Percentiles rank a stretch among this genome's conserved stretches.
Evolutionary conservation across 2,329 filamentous ascomycete species (phyloP).

Genomic region (Penicillium sp.): DNA sequence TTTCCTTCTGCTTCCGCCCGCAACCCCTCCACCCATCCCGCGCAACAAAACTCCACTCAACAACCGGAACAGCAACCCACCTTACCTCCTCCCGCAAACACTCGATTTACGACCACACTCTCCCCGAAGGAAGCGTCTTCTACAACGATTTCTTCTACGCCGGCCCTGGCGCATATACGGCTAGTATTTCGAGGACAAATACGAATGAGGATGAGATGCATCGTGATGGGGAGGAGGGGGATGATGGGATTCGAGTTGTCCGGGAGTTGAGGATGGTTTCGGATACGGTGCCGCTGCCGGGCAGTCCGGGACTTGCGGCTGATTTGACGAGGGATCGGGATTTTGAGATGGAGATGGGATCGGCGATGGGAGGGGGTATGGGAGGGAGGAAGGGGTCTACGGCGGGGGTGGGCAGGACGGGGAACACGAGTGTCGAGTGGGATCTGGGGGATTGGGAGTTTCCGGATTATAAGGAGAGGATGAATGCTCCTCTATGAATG

Average conservation of each 20-base stretch:
- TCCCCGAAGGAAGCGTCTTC: constrained; percentile 14
- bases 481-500: constrained; percentile 24
- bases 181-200: constrained; percentile 28
- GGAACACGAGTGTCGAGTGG: constrained; percentile 17
- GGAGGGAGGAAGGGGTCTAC: neutral
- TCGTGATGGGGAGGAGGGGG: constrained; percentile 13
- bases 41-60: constrained; percentile 12
- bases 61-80: constrained; percentile 2
- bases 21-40: constrained; percentile 14
- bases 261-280: constrained; percentile 30
- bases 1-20: constrained; percentile 26
- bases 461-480: constrained; percentile 25
- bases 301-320: neutral
- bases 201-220: constrained; percentile 11
- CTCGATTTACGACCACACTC: constrained; percentile 7
- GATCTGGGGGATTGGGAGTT: constrained; percentile 27
- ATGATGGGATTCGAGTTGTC: constrained; percentile 32
- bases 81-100: constrained; percentile 13
- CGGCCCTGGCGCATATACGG: constrained; percentile 21
- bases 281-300: constrained; percentile 8
- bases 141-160: constrained; percentile 22
- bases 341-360: constrained; percentile 10
- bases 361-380: neutral
- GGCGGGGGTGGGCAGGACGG: neutral
- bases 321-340: neutral